Conservation (phyloP, 352 stramenopile species). For the Phytophthora sojae region DNA sequence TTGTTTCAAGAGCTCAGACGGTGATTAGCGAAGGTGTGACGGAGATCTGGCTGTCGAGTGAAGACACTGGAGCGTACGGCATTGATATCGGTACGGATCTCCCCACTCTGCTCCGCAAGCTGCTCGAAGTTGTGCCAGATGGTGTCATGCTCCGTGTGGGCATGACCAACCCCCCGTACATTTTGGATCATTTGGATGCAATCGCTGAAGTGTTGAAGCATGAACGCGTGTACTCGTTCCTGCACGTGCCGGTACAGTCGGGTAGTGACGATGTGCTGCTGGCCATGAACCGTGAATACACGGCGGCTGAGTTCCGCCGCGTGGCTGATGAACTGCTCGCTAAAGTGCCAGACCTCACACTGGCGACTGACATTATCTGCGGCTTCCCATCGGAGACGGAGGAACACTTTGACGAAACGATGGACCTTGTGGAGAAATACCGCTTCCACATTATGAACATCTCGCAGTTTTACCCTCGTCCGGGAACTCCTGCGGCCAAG, state of each 20-base stretch:
- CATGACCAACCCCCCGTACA: constrained; percentile 95
- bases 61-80: constrained; percentile 94
- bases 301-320: constrained; percentile 73
- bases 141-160: constrained; percentile 92
- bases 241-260: constrained; percentile 94
- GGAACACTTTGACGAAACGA: constrained; percentile 89
- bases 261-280: constrained; percentile 87
- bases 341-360: constrained; percentile 81
- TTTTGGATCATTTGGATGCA: constrained; percentile 86
- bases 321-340: constrained; percentile 81
- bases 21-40: constrained; percentile 87
- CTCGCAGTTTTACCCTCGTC: constrained; percentile 93
- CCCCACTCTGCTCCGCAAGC: constrained; percentile 61
- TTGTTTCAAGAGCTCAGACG: constrained; percentile 68
- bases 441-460: constrained; percentile 94
- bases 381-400: constrained; percentile 92
- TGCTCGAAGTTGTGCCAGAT: constrained; percentile 75
- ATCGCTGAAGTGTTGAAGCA: constrained; percentile 88
- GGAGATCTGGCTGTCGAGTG: constrained; percentile 93
- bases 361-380: constrained; percentile 95
- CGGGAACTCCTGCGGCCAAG: constrained; percentile 90
- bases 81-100: constrained; percentile 90
- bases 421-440: constrained; percentile 89
- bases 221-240: constrained; percentile 87
- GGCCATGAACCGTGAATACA: constrained; percentile 95